These are phyloP conservation scores for Cercospora sp. DNA, from an alignment of 2,329 filamentous ascomycete species.

Conservation along the genomic window DNA sequence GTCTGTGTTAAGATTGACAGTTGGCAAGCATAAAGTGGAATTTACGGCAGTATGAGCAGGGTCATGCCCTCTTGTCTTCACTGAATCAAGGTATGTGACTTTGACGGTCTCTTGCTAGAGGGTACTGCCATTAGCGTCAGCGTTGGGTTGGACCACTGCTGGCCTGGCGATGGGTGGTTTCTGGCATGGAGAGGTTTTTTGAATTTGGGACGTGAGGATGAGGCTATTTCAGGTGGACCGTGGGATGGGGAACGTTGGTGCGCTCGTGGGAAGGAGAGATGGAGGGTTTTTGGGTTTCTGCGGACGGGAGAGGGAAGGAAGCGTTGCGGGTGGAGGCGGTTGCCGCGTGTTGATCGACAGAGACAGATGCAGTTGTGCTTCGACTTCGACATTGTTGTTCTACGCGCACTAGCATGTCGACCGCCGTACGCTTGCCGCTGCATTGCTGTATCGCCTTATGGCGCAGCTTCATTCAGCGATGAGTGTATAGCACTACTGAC, in stretches of 20 bases:
- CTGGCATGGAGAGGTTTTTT: not conserved
- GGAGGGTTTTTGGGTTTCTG: not conserved
- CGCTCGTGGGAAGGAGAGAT: not conserved
- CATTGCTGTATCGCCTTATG: too few species aligned
- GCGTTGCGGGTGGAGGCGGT: not conserved
- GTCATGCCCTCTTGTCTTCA: not conserved
- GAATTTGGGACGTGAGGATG: not conserved
- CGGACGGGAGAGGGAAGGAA: not conserved
- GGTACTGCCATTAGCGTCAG: constrained; percentile 9
- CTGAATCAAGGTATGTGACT: constrained; percentile 14
- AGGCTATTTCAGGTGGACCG: not conserved
- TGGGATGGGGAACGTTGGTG: not conserved
- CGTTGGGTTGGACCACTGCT: not conserved
- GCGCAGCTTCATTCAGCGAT: too few species aligned
- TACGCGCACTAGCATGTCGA: too few species aligned
- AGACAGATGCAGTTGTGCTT: not conserved
- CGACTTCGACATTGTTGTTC: too few species aligned
- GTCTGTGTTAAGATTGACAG: constrained; percentile 1
- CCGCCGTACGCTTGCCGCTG: too few species aligned
- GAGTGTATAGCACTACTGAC: too few species aligned
- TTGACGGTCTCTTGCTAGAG: constrained; percentile 12
- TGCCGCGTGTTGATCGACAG: not conserved
- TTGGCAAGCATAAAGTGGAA: not conserved
- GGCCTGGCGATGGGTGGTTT: not conserved
- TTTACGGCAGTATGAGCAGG: not conserved